Percentiles rank a stretch among this genome's conserved stretches.
Evolutionary conservation across 306 rosid species (phyloP).

Genomic region (Vigna hirtella): DNA sequence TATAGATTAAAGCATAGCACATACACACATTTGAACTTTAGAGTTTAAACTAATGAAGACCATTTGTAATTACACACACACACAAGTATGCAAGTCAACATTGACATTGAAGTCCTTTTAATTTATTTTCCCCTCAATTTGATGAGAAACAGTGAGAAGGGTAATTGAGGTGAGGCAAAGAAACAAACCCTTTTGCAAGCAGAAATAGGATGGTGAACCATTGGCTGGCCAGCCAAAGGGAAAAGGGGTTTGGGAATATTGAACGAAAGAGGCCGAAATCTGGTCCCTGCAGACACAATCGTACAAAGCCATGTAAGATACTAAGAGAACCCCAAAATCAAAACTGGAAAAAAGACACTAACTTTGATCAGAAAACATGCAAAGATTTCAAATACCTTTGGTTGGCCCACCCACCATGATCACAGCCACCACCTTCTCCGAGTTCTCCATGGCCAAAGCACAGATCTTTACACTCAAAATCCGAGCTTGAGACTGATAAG

Average conservation of each 20-base stretch:
- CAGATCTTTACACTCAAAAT: conserved; percentile 52
- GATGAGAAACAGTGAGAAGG: conserved; percentile 8
- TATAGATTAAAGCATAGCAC: neutral
- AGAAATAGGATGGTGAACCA: conserved; percentile 94
- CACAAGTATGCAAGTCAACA: conserved; percentile 33
- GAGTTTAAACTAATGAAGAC: conserved; percentile 7
- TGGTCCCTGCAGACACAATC: conserved; percentile 69
- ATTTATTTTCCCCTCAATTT: conserved; percentile 16
- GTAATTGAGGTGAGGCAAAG: conserved; percentile 20
- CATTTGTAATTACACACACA: neutral
- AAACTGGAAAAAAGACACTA: conserved; percentile 15
- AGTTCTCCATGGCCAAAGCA: conserved; percentile 64
- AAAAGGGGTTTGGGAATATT: conserved; percentile 95
- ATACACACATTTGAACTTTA: neutral
- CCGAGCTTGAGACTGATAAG: neutral
- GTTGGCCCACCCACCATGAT: conserved; percentile 99
- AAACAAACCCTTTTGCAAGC: conserved; percentile 89
- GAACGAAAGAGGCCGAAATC: conserved; percentile 99
- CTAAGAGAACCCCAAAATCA: conserved; percentile 29
- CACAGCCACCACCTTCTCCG: conserved; percentile 95
- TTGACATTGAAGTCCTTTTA: conserved; percentile 32
- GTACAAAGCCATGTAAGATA: conserved; percentile 2
- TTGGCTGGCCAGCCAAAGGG: conserved; percentile 96
- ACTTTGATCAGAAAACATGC: conserved; percentile 20
- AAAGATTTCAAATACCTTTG: conserved; percentile 61